Evolutionary conservation across 495 filamentous ascomycete genomes (phyloP).

Genomic region (Oleoguttula mirabilis): DNA sequence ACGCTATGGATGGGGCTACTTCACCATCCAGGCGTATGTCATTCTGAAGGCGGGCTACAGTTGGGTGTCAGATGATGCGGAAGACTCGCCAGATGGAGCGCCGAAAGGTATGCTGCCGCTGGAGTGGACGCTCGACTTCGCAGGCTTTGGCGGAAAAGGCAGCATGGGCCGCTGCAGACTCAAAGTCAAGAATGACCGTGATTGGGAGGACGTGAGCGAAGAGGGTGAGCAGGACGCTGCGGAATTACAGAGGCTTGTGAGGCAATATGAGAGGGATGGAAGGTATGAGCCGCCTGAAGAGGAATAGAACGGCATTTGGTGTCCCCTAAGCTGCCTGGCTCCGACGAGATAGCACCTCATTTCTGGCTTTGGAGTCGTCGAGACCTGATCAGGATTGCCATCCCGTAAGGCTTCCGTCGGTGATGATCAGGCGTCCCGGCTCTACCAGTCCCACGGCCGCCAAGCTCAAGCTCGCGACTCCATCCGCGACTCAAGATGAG

Average conservation of each 20-base stretch:
- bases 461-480: too few species aligned
- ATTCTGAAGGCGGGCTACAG: conserved; percentile 17
- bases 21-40: conserved; percentile 16
- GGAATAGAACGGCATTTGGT: too few species aligned
- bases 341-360: too few species aligned
- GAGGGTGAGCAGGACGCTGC: conserved; percentile 5
- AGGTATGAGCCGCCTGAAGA: conserved; percentile 11
- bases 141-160: conserved; percentile 14
- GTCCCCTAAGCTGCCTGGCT: too few species aligned
- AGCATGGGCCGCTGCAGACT: conserved; percentile 16
- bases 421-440: too few species aligned
- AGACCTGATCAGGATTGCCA: too few species aligned
- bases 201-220: conserved; percentile 5
- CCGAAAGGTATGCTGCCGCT: conserved; percentile 11
- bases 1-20: conserved; percentile 22
- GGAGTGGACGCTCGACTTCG: conserved; percentile 23
- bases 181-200: conserved; percentile 19
- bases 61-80: conserved; percentile 19
- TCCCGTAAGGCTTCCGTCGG: too few species aligned
- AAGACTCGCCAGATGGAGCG: conserved; percentile 3
- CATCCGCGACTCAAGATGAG: too few species aligned
- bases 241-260: conserved; percentile 6
- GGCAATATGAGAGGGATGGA: conserved; percentile 14
- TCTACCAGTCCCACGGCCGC: too few species aligned
- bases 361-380: too few species aligned